Base-by-base conservation (phyloP, 306 rosid species). In the Pterocarpus macrocarpus region DNA sequence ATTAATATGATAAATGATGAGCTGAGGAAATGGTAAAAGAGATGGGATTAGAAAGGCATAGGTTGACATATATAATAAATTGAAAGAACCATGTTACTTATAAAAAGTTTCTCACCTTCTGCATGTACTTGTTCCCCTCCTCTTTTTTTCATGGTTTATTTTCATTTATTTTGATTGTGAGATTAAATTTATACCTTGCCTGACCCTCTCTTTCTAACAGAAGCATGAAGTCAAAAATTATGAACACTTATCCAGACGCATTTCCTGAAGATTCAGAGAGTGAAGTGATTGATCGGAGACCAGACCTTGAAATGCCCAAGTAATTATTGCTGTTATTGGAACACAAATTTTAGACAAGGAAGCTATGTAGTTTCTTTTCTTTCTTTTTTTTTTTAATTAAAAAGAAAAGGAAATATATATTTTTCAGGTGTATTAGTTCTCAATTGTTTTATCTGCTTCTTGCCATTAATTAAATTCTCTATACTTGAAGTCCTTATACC, bases 251-350 rank as follows among this genome's bases (percentile, higher is more conserved):
- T 81, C 99, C 98, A 2, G 97, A 93, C 59, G 99, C 96, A 17
- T 93, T 93, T 86, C 90, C 93, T 30, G 91, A 83, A 62, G 91
- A 87, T 57, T 88, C 90, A 5, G 80, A 34, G 68, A 65, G 64
- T 56, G 90, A 86, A 84, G 87, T 74, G 34, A 77, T 89, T 33
- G 98, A 95, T 81, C 86, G 85, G 79, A 90, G 99, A 73, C 97
- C 97, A 9, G 99, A 93, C 85, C 94, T 95, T 35, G 99, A 95
- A 88, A 68, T 86, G 83, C 98, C 99, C 0, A 86, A 79, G 78
- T 91, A 77, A 88, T 16, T 36, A 43, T 12, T 50, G 71, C 11
- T 53, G 52, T 62, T 77, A 39, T 70, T 15, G 45, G 32, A 61
- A 17, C 63, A 50, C 49, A 74, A 15, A 38, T 58, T 39, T 64